Base-by-base conservation (phyloP, 352 stramenopile species). In the Phytophthora nicotianae region DNA sequence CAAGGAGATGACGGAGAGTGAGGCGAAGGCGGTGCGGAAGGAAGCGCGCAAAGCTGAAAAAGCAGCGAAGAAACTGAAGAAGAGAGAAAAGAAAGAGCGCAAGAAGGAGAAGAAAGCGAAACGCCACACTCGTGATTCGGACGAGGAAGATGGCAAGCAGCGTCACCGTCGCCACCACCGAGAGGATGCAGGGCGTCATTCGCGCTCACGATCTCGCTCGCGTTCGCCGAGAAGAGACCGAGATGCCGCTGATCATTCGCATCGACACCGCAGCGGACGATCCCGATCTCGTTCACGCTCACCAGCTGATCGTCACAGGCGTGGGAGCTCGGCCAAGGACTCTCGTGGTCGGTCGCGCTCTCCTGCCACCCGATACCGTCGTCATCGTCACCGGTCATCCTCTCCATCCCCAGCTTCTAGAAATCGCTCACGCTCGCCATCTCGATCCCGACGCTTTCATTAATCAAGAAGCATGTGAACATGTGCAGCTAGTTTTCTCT, bases 81-180 rank as follows among this genome's bases (percentile, higher is more conserved):
- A 89, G 51, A 85, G 86, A 48, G 72, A 88, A 46, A 83, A 83
- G 54, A 90, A 89, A 43, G 72, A 88, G 21, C 53, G 64, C 20
- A 76, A 82, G 50, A 70, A 67, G 16, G 60, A 80, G 52, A 72
- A 65, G 33, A 77, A 70, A 42, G 45, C 26, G 13, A 56, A 65
- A 42, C 59, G 48, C 6, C 48, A 53, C 26, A 29, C 8, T 4
- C 27, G 20, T 35, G 49, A 67, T 19, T 57, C 23, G 21, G 37
- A 63, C 21, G 21, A 65, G 13, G 50, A 65, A 21, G 57, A 51
- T 3, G 60, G 60, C 16, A 17, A 54, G 9, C 29, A 11, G 32
- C 51, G 40, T 32, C 40, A 42, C 41, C 48, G 21, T 49, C 53
- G 11, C 9, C 52, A 43, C 10, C 38, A 50, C 32, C n/a, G 51